Conservation (phyloP, 176 grass and related monocot species). For the sorghum (Sorghum bicolor) region Sorghum_bicolor_NCBIv3 NC_012879.2:54661001-54661500, state of each 20-base stretch:
- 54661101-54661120: conserved; percentile 48
- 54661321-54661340: neutral
- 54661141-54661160: conserved; percentile 35
- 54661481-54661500: neutral
- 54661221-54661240: neutral
- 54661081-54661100: conserved; percentile 81
- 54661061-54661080: conserved; percentile 69
- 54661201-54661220: conserved; percentile 2
- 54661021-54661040: conserved; percentile 68
- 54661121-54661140: conserved; percentile 20
- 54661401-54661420: neutral
- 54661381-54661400: neutral
- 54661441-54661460: neutral
- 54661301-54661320: neutral
- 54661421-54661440: neutral
- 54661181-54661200: conserved; percentile 41
- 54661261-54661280: neutral
- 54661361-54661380: neutral
- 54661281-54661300: neutral
- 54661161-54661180: conserved; percentile 23
- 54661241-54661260: neutral
- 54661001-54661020: conserved; percentile 70
- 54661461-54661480: neutral
- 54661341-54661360: neutral
- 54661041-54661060: conserved; percentile 59